Conservation (phyloP, 2,329 filamentous ascomycete genomes). For the Clonostachys rosea region DNA sequence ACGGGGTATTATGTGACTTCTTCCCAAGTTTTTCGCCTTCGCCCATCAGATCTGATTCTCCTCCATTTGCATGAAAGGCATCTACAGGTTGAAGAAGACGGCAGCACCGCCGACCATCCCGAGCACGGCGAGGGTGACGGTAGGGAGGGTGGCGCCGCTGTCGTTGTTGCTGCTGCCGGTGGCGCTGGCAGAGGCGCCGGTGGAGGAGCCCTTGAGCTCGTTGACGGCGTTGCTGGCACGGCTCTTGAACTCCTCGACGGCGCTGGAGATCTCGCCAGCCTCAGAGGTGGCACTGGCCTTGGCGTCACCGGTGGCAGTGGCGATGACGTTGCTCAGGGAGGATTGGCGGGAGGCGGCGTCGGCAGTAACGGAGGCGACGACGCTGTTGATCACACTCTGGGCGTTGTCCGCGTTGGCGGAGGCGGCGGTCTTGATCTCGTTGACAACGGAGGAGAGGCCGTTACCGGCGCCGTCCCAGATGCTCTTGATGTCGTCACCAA, state of each 20-base stretch:
- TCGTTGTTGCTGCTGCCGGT: constrained; percentile 7
- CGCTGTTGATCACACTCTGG: constrained; percentile 5
- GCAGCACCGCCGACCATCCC: constrained; percentile 42
- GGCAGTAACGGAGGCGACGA: constrained; percentile 6
- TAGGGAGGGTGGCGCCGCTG: constrained; percentile 25
- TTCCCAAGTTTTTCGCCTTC: too few relatives aligned
- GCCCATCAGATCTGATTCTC: too few relatives aligned
- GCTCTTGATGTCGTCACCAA: constrained; percentile 8
- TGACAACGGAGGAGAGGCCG: constrained; percentile 3
- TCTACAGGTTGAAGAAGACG: constrained; percentile 36
- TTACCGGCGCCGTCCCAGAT: constrained; percentile 6
- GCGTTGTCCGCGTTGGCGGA: constrained; percentile 3
- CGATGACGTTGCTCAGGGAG: constrained; percentile 17
- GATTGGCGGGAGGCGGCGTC: constrained; percentile 5
- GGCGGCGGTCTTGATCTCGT: constrained; percentile 4
- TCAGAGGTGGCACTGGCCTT: constrained; percentile 2
- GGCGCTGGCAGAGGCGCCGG: constrained; percentile 3
- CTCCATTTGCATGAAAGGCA: too few relatives aligned
- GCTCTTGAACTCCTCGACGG: constrained; percentile 8
- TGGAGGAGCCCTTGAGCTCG: constrained; percentile 4
- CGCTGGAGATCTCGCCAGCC: constrained; percentile 1
- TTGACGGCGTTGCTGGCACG: constrained; percentile 8
- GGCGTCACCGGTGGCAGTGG: constrained; percentile 12
- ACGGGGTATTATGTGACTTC: too few relatives aligned
- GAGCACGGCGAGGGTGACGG: constrained; percentile 36